phyloP scores from a whole-genome alignment of 2,329 filamentous ascomycete genomes.

The Stenocarpella maydis region DNA sequence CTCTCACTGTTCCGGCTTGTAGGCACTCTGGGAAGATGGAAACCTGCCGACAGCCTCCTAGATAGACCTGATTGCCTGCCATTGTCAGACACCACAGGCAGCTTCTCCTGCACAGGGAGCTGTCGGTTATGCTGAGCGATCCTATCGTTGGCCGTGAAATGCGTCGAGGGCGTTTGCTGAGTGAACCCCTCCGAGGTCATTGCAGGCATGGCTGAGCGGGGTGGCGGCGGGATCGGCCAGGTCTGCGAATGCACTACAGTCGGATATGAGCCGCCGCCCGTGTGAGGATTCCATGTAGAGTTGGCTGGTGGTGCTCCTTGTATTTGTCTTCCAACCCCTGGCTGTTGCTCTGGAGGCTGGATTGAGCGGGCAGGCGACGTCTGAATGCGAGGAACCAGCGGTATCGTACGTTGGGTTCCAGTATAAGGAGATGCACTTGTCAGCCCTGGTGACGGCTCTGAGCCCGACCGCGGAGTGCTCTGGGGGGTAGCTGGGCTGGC shows the following conservation, averaged over 20 bases:
- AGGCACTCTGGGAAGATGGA: constrained; percentile 52
- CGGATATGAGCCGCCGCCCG: constrained; percentile 42
- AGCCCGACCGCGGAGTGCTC: constrained; percentile 12
- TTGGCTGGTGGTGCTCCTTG: constrained; percentile 22
- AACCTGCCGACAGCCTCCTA: constrained; percentile 53
- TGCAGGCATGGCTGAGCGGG: constrained; percentile 38
- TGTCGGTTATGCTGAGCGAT: constrained; percentile 49
- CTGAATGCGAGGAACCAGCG: constrained; percentile 37
- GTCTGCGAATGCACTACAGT: constrained; percentile 47
- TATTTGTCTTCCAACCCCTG: constrained; percentile 24
- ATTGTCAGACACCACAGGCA: constrained; percentile 48
- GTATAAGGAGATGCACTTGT: constrained; percentile 33
- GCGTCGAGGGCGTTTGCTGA: constrained; percentile 50
- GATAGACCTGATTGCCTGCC: constrained; percentile 47
- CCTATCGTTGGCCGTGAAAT: constrained; percentile 44
- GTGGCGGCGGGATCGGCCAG: constrained; percentile 53
- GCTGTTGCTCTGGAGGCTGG: constrained; percentile 38
- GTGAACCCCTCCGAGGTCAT: constrained; percentile 46
- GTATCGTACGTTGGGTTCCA: constrained; percentile 35
- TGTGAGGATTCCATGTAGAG: constrained; percentile 35
- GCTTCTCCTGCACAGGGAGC: constrained; percentile 50
- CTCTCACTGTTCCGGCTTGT: constrained; percentile 41
- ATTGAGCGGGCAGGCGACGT: constrained; percentile 32
- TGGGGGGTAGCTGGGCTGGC: constrained; percentile 29
- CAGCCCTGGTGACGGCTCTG: constrained; percentile 20